A percentile compares a stretch with the other conserved stretches of the same genome.
Conservation (phyloP, 352 stramenopile genomes). For the Phytophthora agathidicida region DNA sequence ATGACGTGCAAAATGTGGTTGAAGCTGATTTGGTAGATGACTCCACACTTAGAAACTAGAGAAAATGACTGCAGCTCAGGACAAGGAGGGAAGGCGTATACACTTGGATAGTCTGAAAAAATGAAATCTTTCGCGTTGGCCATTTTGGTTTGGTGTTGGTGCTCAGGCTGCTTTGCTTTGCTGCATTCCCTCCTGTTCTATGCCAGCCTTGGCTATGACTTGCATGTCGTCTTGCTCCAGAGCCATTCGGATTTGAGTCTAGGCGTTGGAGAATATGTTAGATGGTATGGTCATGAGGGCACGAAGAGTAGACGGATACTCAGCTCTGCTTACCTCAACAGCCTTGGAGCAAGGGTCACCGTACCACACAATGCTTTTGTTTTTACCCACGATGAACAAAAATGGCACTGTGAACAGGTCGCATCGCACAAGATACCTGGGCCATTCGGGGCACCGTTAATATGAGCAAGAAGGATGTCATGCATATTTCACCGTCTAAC, state of each 20-base stretch:
- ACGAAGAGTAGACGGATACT: background rate
- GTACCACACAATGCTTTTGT: constrained; percentile 65
- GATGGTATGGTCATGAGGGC: background rate
- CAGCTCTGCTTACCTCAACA: constrained; percentile 38
- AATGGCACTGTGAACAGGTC: constrained; percentile 59
- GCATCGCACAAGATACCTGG: constrained; percentile 70
- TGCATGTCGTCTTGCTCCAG: constrained; percentile 38
- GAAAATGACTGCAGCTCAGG: too few relatives aligned
- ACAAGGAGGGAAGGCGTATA: too few relatives aligned
- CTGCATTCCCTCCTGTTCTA: background rate
- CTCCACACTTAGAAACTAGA: background rate
- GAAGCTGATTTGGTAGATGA: constrained; percentile 4
- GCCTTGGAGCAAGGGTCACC: constrained; percentile 41
- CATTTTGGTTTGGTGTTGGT: too few relatives aligned
- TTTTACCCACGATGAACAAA: constrained; percentile 68
- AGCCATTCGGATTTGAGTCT: constrained; percentile 38
- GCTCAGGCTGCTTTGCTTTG: constrained; percentile 28
- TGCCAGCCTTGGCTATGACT: background rate
- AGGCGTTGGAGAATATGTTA: background rate
- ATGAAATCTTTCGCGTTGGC: background rate
- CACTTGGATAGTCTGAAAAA: too few relatives aligned
- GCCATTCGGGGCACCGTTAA: constrained; percentile 7
- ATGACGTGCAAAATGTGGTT: constrained; percentile 55
- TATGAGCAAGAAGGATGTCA: background rate
- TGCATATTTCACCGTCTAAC: constrained; percentile 11